Evolutionary conservation across 78 protist genomes (phyloP).

Genomic region (Emiliania huxleyi): DNA sequence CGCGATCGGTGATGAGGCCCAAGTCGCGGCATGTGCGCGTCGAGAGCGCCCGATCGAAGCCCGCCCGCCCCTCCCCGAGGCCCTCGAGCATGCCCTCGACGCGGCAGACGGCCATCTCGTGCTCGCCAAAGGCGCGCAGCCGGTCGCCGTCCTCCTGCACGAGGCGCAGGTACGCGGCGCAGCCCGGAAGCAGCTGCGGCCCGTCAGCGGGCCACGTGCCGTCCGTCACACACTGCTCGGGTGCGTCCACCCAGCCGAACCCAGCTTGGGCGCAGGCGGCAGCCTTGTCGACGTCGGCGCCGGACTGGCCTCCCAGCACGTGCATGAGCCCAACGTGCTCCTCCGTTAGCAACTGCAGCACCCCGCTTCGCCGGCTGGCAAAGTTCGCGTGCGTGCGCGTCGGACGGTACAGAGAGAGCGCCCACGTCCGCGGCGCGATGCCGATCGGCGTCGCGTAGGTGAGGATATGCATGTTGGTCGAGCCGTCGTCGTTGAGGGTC

Average conservation of each 20-base stretch:
- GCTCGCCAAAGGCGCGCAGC: background rate
- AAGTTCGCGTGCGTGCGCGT: background rate
- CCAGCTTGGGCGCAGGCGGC: background rate
- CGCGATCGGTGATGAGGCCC: no score
- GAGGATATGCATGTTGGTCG: background rate
- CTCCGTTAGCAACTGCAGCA: no score
- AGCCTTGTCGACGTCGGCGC: background rate
- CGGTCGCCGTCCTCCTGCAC: background rate
- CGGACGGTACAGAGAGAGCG: background rate
- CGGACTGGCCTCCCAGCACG: no score
- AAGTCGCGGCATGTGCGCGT: no score
- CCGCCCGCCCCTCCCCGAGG: no score
- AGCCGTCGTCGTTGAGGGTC: background rate
- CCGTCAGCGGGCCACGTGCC: no score
- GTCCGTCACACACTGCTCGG: background rate
- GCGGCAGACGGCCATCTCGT: background rate
- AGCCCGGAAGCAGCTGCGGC: background rate
- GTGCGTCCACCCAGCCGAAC: background rate
- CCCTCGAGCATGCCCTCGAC: no score
- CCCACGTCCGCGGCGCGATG: background rate
- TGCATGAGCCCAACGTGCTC: no score
- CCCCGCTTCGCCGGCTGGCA: no score
- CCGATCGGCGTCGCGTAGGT: constrained; percentile 23
- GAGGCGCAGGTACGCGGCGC: background rate
- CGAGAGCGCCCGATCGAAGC: no score